phyloP scores from a whole-genome alignment of 805 yeast genomes.

The Millerozyma miso region DNA sequence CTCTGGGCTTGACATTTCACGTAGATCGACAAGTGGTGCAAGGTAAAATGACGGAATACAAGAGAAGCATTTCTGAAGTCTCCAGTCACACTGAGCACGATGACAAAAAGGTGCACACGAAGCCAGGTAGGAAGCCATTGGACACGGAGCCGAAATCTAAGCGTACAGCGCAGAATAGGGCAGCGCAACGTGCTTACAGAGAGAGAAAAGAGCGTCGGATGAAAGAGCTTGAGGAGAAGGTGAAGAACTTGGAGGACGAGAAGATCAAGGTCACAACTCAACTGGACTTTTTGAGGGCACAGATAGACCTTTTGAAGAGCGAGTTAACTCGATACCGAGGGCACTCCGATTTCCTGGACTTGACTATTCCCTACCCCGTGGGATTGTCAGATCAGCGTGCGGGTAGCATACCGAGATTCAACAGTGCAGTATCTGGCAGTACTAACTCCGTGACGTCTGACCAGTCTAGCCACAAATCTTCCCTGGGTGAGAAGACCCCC shows the following conservation, averaged over 20 bases:
- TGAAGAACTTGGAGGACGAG: conserved; percentile 65
- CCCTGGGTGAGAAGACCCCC: conserved; percentile 2
- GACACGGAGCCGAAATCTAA: conserved; percentile 78
- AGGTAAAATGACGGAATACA: conserved; percentile 24
- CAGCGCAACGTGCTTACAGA: conserved; percentile 96
- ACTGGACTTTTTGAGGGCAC: conserved; percentile 67
- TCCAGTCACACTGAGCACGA: conserved; percentile 20
- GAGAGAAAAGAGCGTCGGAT: conserved; percentile 88
- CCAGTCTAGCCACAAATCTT: conserved; percentile 3
- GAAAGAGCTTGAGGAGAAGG: conserved; percentile 80
- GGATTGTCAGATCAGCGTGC: conserved; percentile 21
- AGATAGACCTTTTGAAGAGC: conserved; percentile 66
- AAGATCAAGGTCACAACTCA: conserved; percentile 67
- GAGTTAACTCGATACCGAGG: conserved; percentile 65
- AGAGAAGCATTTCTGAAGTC: conserved; percentile 27
- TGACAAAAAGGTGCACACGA: conserved; percentile 38
- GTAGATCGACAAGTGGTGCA: too few species aligned
- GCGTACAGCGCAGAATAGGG: conserved; percentile 94
- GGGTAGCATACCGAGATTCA: conserved; percentile 14
- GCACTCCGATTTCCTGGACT: conserved; percentile 22
- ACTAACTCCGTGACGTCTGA: conserved; percentile 3
- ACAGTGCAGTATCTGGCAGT: conserved; percentile 2
- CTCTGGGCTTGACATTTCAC: too few species aligned
- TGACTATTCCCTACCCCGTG: conserved; percentile 27
- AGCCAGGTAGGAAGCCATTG: conserved; percentile 81